Evolutionary conservation across 2,329 filamentous ascomycete genomes (phyloP).

Genomic region (Sordariomycetes sp.): DNA sequence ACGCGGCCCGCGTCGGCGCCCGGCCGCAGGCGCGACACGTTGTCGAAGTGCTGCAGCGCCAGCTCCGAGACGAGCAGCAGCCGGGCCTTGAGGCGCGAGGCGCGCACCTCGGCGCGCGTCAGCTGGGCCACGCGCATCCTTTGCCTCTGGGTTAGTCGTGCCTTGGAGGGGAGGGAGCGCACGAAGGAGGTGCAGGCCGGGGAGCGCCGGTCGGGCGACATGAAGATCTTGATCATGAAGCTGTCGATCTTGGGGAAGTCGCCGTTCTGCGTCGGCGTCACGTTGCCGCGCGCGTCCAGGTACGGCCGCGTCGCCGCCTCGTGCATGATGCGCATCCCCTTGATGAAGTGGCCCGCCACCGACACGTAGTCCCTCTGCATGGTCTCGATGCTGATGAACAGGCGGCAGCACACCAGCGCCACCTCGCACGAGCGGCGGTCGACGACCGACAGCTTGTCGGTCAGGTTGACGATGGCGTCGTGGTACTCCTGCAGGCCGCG

Average conservation of each 20-base stretch:
- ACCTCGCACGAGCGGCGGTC: constrained; percentile 17
- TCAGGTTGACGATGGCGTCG: constrained; percentile 26
- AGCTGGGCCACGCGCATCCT: background rate
- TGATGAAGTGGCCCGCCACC: constrained; percentile 30
- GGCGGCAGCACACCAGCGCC: constrained; percentile 32
- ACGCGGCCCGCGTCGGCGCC: background rate
- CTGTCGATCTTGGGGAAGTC: constrained; percentile 26
- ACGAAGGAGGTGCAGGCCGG: background rate
- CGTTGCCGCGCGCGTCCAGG: constrained; percentile 13
- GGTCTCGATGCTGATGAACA: constrained; percentile 36
- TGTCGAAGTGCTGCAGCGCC: constrained; percentile 1
- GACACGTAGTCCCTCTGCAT: constrained; percentile 24
- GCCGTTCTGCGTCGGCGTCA: constrained; percentile 19
- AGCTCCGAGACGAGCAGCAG: constrained; percentile 1
- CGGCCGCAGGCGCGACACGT: background rate
- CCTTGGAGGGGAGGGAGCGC: background rate
- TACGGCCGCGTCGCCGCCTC: constrained; percentile 25
- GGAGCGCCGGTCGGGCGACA: constrained; percentile 1
- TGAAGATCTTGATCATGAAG: constrained; percentile 29
- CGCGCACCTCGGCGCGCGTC: background rate
- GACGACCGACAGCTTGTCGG: constrained; percentile 22
- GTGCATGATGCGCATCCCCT: constrained; percentile 30
- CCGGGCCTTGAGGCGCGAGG: background rate
- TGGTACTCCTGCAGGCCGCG: constrained; percentile 30
- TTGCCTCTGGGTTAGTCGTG: background rate